These are phyloP conservation scores for Galerina marginata DNA, from an alignment of 768 basidiomycete genomes.

Conservation along the genomic window DNA sequence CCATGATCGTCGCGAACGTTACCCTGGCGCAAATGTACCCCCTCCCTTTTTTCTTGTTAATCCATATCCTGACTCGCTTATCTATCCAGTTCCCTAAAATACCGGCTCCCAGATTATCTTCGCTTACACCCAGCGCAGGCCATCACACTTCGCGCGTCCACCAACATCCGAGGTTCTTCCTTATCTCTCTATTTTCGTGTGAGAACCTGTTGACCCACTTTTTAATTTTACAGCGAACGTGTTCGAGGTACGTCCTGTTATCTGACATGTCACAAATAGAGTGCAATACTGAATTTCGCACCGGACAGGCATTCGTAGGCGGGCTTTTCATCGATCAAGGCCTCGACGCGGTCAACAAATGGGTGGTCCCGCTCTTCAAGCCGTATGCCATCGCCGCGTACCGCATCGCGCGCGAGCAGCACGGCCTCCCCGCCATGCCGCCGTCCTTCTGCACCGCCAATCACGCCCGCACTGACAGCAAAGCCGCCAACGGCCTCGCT, in stretches of 20 bases:
- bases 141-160: conserved; percentile 70
- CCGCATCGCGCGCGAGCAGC: conserved; percentile 63
- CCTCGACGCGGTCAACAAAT: conserved; percentile 54
- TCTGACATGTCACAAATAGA: background rate
- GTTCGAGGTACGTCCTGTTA: conserved; percentile 63
- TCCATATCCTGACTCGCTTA: background rate
- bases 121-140: conserved; percentile 75
- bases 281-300: background rate
- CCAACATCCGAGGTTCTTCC: conserved; percentile 68
- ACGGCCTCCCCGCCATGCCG: conserved; percentile 62
- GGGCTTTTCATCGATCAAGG: conserved; percentile 78
- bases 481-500: conserved; percentile 22
- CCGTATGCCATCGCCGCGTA: conserved; percentile 73
- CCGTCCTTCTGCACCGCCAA: conserved; percentile 21
- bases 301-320: conserved; percentile 75
- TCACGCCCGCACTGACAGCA: conserved; percentile 1
- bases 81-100: conserved; percentile 59
- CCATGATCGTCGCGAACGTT: conserved; percentile 74
- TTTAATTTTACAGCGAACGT: conserved; percentile 61
- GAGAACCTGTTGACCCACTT: conserved; percentile 1
- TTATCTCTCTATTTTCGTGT: conserved; percentile 10
- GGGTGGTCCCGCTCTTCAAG: conserved; percentile 66
- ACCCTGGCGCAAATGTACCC: conserved; percentile 73
- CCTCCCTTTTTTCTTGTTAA: conserved; percentile 8
- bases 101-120: conserved; percentile 65